These are phyloP conservation scores for Entamoeba histolytica DNA, from an alignment of 208 protist species.

Conservation along the genomic window DNA sequence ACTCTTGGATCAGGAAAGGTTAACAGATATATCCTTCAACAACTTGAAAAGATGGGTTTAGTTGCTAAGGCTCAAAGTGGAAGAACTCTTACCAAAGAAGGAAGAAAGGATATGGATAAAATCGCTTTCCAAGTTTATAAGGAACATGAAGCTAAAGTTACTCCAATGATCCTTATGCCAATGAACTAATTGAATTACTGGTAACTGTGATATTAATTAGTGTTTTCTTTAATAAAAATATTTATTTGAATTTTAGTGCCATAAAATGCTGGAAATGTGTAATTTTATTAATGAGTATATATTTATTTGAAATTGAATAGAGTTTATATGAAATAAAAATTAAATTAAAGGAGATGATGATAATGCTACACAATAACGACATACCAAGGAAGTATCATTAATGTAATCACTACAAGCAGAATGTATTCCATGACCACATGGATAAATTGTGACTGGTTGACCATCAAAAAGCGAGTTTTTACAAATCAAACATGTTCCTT, in stretches of 20 bases:
- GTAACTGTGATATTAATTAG: no score
- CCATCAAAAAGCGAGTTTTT: neutral
- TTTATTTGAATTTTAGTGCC: no score
- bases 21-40: neutral
- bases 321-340: neutral
- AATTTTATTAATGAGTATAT: no score
- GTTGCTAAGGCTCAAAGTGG: neutral
- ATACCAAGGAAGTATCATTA: neutral
- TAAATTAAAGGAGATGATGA: neutral
- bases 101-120: neutral
- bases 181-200: neutral
- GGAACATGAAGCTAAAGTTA: neutral
- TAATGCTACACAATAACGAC: neutral
- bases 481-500: neutral
- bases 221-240: no score
- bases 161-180: neutral
- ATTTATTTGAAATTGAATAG: no score
- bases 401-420: neutral
- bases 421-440: neutral
- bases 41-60: neutral
- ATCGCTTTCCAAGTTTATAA: conserved; percentile 3
- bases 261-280: no score
- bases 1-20: neutral
- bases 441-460: neutral
- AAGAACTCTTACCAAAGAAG: neutral